Conservation (phyloP, 2,329 filamentous ascomycete genomes). For the Fusarium begoniae region DNA sequence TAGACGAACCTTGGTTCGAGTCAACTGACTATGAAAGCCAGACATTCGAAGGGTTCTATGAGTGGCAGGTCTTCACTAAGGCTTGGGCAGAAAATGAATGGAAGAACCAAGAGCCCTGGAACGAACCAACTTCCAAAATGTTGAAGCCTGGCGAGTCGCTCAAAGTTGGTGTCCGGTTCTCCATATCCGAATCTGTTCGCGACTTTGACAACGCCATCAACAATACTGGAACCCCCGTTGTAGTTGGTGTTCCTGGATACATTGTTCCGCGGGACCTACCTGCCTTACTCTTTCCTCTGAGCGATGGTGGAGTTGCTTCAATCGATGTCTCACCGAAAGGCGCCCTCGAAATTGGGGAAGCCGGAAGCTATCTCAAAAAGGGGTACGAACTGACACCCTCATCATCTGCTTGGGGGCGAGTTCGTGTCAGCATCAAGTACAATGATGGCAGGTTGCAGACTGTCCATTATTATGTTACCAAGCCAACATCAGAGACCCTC, state of each 20-base stretch:
- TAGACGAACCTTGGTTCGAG: slow-evolving; percentile 55
- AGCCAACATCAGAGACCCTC: slow-evolving; percentile 55
- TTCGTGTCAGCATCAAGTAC: slow-evolving; percentile 58
- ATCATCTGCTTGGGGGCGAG: slow-evolving; percentile 58
- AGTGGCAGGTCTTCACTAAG: slow-evolving; percentile 64
- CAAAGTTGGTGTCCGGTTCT: slow-evolving; percentile 62
- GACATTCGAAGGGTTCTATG: slow-evolving; percentile 68
- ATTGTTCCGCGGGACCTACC: slow-evolving; percentile 59
- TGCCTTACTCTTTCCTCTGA: slow-evolving; percentile 56
- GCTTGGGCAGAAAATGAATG: slow-evolving; percentile 67
- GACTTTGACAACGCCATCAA: slow-evolving; percentile 58
- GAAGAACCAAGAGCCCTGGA: slow-evolving; percentile 62
- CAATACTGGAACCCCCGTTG: slow-evolving; percentile 56
- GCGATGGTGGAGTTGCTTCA: slow-evolving; percentile 50
- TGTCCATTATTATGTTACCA: slow-evolving; percentile 66
- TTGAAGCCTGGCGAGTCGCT: slow-evolving; percentile 56
- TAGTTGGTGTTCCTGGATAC: slow-evolving; percentile 64
- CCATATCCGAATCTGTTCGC: slow-evolving; percentile 55
- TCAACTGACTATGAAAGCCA: slow-evolving; percentile 59
- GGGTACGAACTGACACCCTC: slow-evolving; percentile 56
- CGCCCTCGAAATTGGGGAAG: slow-evolving; percentile 45
- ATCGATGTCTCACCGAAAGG: slow-evolving; percentile 51
- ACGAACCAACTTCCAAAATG: slow-evolving; percentile 57
- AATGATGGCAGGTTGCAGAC: slow-evolving; percentile 58
- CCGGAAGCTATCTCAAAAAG: neutral